Evolutionary conservation across 805 yeast species (phyloP), one percentile per base, ranked within the genome.

Genomic region (Allodekkera sacchari): DNA sequence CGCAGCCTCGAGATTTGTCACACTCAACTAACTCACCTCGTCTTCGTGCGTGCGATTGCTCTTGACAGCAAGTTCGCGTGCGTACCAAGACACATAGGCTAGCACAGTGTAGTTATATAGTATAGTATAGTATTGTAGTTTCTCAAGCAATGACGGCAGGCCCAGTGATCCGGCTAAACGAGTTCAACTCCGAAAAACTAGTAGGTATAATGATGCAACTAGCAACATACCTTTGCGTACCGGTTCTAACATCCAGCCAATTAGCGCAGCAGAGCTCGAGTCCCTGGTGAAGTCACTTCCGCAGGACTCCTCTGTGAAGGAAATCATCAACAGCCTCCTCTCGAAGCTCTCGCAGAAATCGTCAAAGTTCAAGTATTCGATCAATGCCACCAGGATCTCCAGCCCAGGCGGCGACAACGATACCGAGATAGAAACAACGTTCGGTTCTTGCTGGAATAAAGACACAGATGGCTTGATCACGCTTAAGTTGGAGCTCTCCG

Each of bases 361-460:
- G 4, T 66, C 78, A 5, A 63, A 64, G 32, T 74, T 69, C 50
- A 77, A 77, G 50, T 76, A 72, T 50, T 45, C 77, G 25, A 64
- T 72, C 10, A 68, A 64, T 27, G 46, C 63, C 3, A 64, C 73
- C 14, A 41, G 44, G 3, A 37, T 74, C 10, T 43, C 39, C 7
- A n/a, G n/a, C n/a, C n/a, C n/a, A n/a, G 38, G 50, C 14, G 22
- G 36, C 5, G 45, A 44, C 9, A 40, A 42, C 1, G 44, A 48
- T 4, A 46, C 47, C 16, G 41, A 66, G 13, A 41, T 53, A 3
- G 55, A 66, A 7, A 51, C 61, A 5, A 26, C 40, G n/a, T 57
- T 72, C 29, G 79, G 77, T 8, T 67, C 77, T 1, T 55, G 66
- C 4, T 77, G 83, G 82, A 75, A 75, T 39, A 46, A 57, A 7